phyloP scores from a whole-genome alignment of 805 yeast genomes.

The Metschnikowia baotianmanensis region DNA sequence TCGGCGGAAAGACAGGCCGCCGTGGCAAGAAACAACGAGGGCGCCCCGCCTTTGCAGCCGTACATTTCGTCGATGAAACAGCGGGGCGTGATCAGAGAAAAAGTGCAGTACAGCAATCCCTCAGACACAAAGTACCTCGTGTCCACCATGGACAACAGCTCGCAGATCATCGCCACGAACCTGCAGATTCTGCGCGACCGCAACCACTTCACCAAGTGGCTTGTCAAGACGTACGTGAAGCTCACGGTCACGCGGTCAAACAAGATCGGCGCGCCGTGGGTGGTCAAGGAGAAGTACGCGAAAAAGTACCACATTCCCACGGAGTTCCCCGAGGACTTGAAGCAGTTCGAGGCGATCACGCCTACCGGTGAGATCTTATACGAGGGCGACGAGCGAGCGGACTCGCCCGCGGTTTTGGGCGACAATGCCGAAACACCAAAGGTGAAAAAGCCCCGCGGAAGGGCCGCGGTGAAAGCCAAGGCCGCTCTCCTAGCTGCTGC shows the following conservation, averaged over 20 bases:
- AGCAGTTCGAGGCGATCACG: conserved; percentile 28
- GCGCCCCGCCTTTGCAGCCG: conserved; percentile 7
- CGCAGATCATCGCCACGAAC: conserved; percentile 70
- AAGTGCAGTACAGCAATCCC: conserved; percentile 67
- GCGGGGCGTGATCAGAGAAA: conserved; percentile 74
- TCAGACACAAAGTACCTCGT: conserved; percentile 63
- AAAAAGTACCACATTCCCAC: conserved; percentile 62
- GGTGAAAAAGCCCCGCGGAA: conserved; percentile 12
- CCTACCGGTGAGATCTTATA: conserved; percentile 19
- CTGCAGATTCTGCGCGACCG: conserved; percentile 78
- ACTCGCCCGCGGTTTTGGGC: conserved; percentile 7
- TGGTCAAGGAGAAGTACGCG: conserved; percentile 77
- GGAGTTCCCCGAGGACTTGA: conserved; percentile 55
- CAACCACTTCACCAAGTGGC: conserved; percentile 83
- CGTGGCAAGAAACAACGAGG: not conserved
- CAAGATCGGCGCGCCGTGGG: conserved; percentile 95
- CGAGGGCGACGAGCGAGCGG: conserved; percentile 17
- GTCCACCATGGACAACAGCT: conserved; percentile 49
- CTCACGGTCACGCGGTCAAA: conserved; percentile 72
- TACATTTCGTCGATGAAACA: conserved; percentile 28
- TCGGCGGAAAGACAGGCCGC: conserved; percentile 1
- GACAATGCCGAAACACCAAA: conserved; percentile 7
- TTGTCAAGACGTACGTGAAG: conserved; percentile 84
- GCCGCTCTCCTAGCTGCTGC: conserved; percentile 12
- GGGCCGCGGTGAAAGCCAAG: conserved; percentile 16